Conservation (phyloP, 768 basidiomycete genomes). For the Coprinopsis marcescibilis region DNA sequence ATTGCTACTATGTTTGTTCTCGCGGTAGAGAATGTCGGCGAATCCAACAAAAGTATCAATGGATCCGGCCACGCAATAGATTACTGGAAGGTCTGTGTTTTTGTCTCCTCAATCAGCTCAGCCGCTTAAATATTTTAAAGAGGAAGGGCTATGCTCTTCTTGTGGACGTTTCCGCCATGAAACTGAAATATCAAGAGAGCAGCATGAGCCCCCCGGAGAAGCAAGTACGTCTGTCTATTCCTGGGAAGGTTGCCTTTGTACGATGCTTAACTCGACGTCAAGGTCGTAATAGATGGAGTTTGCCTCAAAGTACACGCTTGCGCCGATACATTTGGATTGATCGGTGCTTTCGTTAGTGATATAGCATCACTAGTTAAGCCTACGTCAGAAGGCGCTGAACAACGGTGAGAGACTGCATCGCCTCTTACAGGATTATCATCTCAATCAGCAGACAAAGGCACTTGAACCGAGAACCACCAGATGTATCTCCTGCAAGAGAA, state of each 20-base stretch:
- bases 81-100: conserved; percentile 61
- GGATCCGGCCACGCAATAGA: conserved; percentile 29
- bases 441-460: too few relatives aligned
- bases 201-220: conserved; percentile 26
- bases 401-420: background rate
- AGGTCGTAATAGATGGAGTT: conserved; percentile 55
- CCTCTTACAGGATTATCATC: background rate
- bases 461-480: too few relatives aligned
- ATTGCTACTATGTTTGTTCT: conserved; percentile 46
- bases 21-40: conserved; percentile 28
- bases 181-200: conserved; percentile 14
- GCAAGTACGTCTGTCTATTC: conserved; percentile 24
- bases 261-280: background rate
- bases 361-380: conserved; percentile 39
- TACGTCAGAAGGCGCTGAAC: conserved; percentile 23
- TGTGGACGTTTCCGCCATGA: conserved; percentile 49
- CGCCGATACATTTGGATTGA: conserved; percentile 65
- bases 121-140: too few relatives aligned
- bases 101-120: too few relatives aligned
- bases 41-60: conserved; percentile 15
- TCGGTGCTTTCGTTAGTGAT: conserved; percentile 52
- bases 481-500: too few relatives aligned
- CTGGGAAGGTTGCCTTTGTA: conserved; percentile 1
- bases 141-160: conserved; percentile 64
- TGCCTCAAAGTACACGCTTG: conserved; percentile 62